Evolutionary conservation across 176 grass and related monocot species (phyloP).

Genomic region (Areca catechu): DNA sequence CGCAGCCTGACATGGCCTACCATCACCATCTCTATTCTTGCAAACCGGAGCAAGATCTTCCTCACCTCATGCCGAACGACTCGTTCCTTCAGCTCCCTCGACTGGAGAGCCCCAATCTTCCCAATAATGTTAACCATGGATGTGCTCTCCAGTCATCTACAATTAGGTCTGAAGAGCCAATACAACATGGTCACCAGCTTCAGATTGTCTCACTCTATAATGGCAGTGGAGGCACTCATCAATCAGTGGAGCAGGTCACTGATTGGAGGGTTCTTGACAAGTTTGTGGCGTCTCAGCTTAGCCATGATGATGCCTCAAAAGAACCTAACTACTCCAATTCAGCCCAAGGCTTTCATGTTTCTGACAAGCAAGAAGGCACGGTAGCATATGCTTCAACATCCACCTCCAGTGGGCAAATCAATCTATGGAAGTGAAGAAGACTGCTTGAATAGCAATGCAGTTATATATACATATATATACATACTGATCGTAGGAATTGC

Average conservation of each 20-base stretch:
- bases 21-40: constrained; percentile 33
- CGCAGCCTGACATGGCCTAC: constrained; percentile 19
- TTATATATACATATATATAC: neutral
- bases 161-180: constrained; percentile 13
- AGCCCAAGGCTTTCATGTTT: constrained; percentile 22
- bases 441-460: neutral
- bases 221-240: neutral
- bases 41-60: constrained; percentile 61
- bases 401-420: constrained; percentile 24
- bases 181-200: constrained; percentile 11
- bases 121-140: constrained; percentile 28
- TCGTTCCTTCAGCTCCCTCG: constrained; percentile 49
- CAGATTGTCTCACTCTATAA: neutral
- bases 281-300: constrained; percentile 63
- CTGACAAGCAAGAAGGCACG: constrained; percentile 39
- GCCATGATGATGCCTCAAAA: constrained; percentile 27
- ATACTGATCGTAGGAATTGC: neutral
- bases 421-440: constrained; percentile 17
- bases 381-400: constrained; percentile 50
- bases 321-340: constrained; percentile 30
- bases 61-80: constrained; percentile 52
- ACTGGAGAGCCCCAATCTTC: constrained; percentile 53
- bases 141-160: constrained; percentile 19
- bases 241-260: constrained; percentile 2
- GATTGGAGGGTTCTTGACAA: constrained; percentile 83